Percentiles rank a stretch among this genome's conserved stretches.
These are phyloP conservation scores for Eucalyptus virginea DNA, from an alignment of 345 rosid species.

Conservation along the genomic window DNA sequence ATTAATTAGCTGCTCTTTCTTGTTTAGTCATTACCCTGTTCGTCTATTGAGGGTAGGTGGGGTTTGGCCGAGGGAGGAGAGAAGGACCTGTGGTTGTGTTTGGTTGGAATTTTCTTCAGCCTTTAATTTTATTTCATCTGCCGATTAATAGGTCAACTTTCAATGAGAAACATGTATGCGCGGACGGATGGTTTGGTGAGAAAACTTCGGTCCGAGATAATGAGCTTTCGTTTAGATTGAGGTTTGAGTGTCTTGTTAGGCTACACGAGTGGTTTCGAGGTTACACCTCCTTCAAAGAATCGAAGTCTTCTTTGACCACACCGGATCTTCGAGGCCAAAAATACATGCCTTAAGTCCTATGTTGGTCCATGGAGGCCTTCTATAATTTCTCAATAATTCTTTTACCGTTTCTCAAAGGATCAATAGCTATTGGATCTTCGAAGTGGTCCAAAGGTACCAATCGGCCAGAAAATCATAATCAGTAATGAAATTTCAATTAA, in stretches of 20 bases:
- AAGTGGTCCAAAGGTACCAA: neutral
- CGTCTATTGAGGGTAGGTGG: neutral
- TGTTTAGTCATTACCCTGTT: neutral
- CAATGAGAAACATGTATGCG: neutral
- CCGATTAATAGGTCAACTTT: neutral
- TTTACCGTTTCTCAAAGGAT: neutral
- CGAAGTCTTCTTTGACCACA: neutral
- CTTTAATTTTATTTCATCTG: neutral
- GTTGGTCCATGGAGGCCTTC: neutral
- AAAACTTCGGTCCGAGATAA: neutral
- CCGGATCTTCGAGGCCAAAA: neutral
- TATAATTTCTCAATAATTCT: neutral
- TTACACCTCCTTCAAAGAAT: neutral
- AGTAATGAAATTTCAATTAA: neutral
- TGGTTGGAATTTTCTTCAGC: neutral
- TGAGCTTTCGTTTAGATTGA: neutral
- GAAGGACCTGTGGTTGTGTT: neutral
- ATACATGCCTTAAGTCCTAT: neutral
- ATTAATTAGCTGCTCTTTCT: neutral
- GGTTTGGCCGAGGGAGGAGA: neutral
- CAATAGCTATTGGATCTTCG: neutral
- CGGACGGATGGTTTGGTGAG: neutral
- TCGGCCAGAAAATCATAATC: neutral
- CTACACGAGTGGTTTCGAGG: neutral
- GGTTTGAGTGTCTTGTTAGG: neutral